These are phyloP conservation scores for Diospyros lotus DNA, from an alignment of 148 eudicot genomes.

Conservation along the genomic window DNA sequence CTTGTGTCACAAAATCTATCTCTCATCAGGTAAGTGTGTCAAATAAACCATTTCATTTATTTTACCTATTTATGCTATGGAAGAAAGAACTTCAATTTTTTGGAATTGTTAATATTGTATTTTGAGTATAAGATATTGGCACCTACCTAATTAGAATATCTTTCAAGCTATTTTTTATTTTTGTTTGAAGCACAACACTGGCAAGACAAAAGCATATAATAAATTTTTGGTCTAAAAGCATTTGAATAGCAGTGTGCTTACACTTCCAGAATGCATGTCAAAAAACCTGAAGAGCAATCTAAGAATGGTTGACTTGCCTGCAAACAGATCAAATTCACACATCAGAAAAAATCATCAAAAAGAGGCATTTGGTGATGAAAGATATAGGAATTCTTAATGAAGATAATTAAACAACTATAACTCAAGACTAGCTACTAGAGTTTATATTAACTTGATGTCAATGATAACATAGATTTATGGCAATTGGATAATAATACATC, in stretches of 20 bases:
- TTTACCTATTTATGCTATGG: no score
- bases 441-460: no score
- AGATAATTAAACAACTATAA: not conserved
- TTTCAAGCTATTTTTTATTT: not conserved
- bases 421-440: not conserved
- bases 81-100: no score
- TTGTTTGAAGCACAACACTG: not conserved
- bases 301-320: slow-evolving; percentile 92
- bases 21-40: not conserved
- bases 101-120: not conserved
- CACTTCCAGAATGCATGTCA: slow-evolving; percentile 74
- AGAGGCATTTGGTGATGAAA: slow-evolving; percentile 4
- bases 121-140: not conserved
- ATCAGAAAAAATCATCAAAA: not conserved
- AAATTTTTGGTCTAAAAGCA: slow-evolving; percentile 1
- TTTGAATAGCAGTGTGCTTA: slow-evolving; percentile 29
- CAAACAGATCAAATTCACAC: slow-evolving; percentile 10
- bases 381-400: not conserved
- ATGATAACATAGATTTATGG: no score
- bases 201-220: not conserved
- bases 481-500: no score
- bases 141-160: not conserved
- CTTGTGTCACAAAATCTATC: not conserved
- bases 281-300: slow-evolving; percentile 93
- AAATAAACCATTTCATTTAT: not conserved